A percentile compares a stretch with the other conserved stretches of the same genome.
phyloP scores from a whole-genome alignment of 768 basidiomycete genomes.

The Gymnopilus dilepis region DNA sequence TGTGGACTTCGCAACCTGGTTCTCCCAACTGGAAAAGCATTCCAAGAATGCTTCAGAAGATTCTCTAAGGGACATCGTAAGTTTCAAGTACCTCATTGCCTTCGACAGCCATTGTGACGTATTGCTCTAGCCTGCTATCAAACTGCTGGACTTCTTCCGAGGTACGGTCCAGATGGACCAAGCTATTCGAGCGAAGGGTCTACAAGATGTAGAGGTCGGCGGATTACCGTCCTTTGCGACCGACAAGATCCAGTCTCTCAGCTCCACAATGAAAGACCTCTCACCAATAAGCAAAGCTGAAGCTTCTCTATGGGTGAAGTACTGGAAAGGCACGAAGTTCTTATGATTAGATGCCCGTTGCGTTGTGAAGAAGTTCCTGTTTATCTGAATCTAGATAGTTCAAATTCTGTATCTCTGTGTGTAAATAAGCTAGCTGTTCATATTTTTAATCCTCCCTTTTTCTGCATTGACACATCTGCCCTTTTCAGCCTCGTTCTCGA shows the following conservation, averaged over 20 bases:
- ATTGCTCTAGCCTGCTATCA: constrained; percentile 38
- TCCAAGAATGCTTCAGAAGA: constrained; percentile 14
- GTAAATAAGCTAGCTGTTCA: no score
- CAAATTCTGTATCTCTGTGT: no score
- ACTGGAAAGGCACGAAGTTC: constrained; percentile 35
- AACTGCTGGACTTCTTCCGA: constrained; percentile 40
- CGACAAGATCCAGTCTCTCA: constrained; percentile 33
- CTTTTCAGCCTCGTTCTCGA: no score
- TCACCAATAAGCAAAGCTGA: constrained; percentile 31
- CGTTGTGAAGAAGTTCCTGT: no score
- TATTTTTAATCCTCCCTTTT: no score
- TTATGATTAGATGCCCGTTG: neutral
- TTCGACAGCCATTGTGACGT: neutral
- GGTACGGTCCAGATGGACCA: constrained; percentile 22
- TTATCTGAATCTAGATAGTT: no score
- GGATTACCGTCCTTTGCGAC: constrained; percentile 35
- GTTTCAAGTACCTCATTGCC: neutral
- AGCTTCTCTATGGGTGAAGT: constrained; percentile 40
- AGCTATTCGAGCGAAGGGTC: constrained; percentile 20
- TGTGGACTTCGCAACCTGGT: constrained; percentile 25
- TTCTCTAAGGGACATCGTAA: constrained; percentile 21
- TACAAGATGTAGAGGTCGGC: constrained; percentile 19
- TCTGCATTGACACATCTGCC: no score
- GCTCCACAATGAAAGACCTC: constrained; percentile 38
- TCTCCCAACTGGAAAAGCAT: constrained; percentile 18